Percentiles rank a stretch among this genome's conserved stretches.
phyloP scores from a whole-genome alignment of 495 filamentous ascomycete genomes.

The Acidomyces sp. region DNA sequence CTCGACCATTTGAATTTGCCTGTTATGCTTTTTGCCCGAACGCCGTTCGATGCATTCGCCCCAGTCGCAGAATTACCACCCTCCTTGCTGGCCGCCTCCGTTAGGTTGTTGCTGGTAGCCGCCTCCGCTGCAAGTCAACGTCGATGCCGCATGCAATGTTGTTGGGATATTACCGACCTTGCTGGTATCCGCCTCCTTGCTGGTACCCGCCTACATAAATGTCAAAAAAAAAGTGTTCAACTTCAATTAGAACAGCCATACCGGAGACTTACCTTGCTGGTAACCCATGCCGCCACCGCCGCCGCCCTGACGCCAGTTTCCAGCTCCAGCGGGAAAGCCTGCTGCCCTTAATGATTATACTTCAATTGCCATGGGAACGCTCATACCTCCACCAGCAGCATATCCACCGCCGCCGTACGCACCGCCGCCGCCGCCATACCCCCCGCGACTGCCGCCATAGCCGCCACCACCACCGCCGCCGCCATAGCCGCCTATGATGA shows the following conservation, averaged over 20 bases:
- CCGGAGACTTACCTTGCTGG: neutral
- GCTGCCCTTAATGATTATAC: neutral
- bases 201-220: no score
- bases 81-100: conserved; percentile 10
- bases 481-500: conserved; percentile 6
- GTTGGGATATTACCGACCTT: no score
- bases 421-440: conserved; percentile 22
- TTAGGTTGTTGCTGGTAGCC: conserved; percentile 14
- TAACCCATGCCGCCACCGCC: conserved; percentile 3
- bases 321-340: conserved; percentile 13
- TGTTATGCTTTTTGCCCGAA: no score
- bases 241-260: no score
- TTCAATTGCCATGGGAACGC: neutral
- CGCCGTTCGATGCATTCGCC: no score
- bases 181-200: no score
- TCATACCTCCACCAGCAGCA: conserved; percentile 8
- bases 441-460: conserved; percentile 21
- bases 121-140: no score
- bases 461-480: conserved; percentile 20
- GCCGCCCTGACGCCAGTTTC: conserved; percentile 11
- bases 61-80: conserved; percentile 12
- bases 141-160: no score
- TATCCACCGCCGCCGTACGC: conserved; percentile 12
- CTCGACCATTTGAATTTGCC: no score
- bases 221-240: no score